Percentiles rank a stretch among this genome's conserved stretches.
Evolutionary conservation across 768 basidiomycete genomes (phyloP).

Genomic region (Hericium coralloides): DNA sequence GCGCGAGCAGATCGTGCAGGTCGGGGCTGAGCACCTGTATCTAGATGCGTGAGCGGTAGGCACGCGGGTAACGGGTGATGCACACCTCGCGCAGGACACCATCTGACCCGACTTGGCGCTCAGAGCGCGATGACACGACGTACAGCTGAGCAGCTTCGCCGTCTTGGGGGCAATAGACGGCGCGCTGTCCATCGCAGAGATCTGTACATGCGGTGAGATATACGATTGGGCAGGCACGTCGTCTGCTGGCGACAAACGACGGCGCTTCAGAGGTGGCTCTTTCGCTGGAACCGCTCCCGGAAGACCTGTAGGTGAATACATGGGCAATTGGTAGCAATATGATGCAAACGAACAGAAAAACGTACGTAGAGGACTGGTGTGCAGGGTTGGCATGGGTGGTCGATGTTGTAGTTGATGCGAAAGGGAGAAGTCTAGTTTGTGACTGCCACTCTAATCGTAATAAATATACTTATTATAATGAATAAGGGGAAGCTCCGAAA

Average conservation of each 20-base stretch:
- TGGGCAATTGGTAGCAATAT: no score
- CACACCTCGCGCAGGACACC: constrained; percentile 1
- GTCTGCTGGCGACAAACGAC: neutral
- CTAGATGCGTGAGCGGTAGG: neutral
- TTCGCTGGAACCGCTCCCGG: neutral
- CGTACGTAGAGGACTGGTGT: neutral
- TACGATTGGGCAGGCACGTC: neutral
- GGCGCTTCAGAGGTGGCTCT: neutral
- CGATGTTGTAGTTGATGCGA: no score
- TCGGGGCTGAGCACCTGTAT: constrained; percentile 24
- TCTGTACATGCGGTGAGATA: no score
- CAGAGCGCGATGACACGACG: constrained; percentile 1
- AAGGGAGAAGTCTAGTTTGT: no score
- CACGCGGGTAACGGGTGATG: neutral
- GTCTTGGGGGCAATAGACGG: neutral
- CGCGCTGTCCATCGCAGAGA: neutral
- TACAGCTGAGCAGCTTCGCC: neutral
- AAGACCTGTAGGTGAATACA: neutral
- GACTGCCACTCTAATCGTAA: no score
- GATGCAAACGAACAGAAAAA: neutral
- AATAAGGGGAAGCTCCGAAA: no score
- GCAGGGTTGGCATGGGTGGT: no score
- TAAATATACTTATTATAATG: no score
- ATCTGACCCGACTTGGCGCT: neutral
- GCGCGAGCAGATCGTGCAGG: constrained; percentile 28